Evolutionary conservation across 441 rosid species (phyloP), one percentile per base, ranked within the genome.

Genomic region (Aquilaria agallochum): DNA sequence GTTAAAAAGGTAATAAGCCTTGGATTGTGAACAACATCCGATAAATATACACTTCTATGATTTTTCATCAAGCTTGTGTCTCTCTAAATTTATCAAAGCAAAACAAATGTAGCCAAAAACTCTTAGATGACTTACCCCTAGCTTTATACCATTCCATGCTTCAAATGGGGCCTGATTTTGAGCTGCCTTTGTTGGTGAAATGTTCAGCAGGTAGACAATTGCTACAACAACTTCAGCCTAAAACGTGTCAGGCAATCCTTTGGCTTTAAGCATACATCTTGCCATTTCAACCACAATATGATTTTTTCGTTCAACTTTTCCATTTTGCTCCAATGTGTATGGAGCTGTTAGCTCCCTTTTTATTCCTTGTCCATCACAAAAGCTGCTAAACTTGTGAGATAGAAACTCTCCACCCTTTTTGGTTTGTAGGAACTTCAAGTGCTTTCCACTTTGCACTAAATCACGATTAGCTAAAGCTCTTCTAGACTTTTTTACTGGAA

Each of bases 351-450:
- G 9, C 6, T 56, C 33, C 6, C 34, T 64, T 0, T 3, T 9
- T 27, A 64, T 64, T 2, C 61, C 68, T 32, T 47, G 8, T 34
- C 10, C 36, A 2, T 32, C 47, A 56, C 55, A 64, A 47, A 55
- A 64, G 0, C 13, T 1, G 15, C 2, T 13, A 14, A 50, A 61
- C 2, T 61, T 27, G 2, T 9, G 14, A 0, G 42, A 61, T 2
- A 11, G 10, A 14, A 61, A 50, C 13, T 61, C 56, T 9, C 56
- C 49, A 3, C 32, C 48, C 5, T n/a, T 61, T 2, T 61, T 31
- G 1, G n/a, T 61, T 5, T 34, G 11, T 11, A 62, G 33, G 2
- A 33, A 9, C 15, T 52, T 62, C 2, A 51, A 36, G n/a, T 34
- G 3, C 2, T 5, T 9, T 0, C 42, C 36, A 20, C 10, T 36